Percentiles rank a stretch among this genome's conserved stretches.
These are phyloP conservation scores for Xylariaceae sp. DNA, from an alignment of 2,329 filamentous ascomycete species.

Conservation along the genomic window DNA sequence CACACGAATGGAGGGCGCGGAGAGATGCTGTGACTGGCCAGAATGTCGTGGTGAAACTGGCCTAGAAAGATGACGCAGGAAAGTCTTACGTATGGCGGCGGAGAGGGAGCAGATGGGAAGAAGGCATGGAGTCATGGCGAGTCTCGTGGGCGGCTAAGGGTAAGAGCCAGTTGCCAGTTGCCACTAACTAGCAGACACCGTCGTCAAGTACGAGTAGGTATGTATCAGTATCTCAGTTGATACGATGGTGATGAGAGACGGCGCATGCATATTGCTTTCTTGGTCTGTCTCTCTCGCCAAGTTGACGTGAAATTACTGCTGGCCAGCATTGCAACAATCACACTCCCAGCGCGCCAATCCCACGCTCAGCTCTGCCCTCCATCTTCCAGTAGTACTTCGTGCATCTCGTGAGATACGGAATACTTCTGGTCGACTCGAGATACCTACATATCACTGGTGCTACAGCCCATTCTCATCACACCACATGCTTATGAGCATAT, in stretches of 20 bases:
- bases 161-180: no score
- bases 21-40: conserved; percentile 13
- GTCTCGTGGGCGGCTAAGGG: no score
- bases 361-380: neutral
- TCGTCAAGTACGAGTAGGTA: neutral
- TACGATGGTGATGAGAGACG: neutral
- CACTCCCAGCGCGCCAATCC: neutral
- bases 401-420: no score
- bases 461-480: neutral
- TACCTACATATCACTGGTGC: neutral
- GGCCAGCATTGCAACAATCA: neutral
- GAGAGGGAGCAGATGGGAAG: no score
- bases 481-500: neutral
- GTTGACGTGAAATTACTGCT: neutral
- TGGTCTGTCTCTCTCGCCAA: neutral
- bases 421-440: neutral
- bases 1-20: conserved; percentile 10
- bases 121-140: no score
- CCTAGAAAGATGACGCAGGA: neutral
- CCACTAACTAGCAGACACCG: neutral
- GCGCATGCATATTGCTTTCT: neutral
- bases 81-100: neutral
- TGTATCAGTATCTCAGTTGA: neutral
- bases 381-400: no score
- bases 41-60: neutral